Percentiles rank a stretch among this genome's conserved stretches.
Evolutionary conservation across 306 rosid genomes (phyloP).

Genomic region (Vigna radiata): DNA sequence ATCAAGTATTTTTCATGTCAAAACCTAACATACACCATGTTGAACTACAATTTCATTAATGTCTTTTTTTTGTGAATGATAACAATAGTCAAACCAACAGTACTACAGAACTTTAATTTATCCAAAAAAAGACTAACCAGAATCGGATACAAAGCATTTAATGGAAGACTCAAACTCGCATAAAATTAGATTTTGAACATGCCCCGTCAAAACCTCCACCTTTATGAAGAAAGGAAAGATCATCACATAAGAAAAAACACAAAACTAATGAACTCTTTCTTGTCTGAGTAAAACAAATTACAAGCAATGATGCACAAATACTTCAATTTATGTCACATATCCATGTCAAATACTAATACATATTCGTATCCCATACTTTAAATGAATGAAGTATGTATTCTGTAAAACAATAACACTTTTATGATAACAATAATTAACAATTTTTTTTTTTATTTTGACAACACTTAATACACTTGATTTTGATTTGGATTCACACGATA

Average conservation of each 20-base stretch:
- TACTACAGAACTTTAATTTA: not conserved
- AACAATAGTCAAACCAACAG: not conserved
- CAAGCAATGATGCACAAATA: not conserved
- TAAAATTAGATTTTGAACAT: slow-evolving; percentile 18
- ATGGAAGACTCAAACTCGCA: slow-evolving; percentile 2
- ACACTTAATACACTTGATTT: too few relatives aligned
- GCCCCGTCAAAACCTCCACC: not conserved
- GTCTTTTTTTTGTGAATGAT: not conserved
- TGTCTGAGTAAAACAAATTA: not conserved
- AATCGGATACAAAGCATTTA: slow-evolving; percentile 6
- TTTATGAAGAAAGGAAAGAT: not conserved
- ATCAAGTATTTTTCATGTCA: slow-evolving; percentile 20
- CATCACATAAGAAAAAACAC: not conserved
- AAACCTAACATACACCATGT: slow-evolving; percentile 12
- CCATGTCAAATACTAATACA: too few relatives aligned
- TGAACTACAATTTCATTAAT: slow-evolving; percentile 21
- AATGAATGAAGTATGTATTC: too few relatives aligned
- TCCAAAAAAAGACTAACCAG: slow-evolving; percentile 12
- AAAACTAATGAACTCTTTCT: not conserved
- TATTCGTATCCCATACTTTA: too few relatives aligned
- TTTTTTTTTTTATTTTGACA: too few relatives aligned
- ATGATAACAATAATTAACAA: too few relatives aligned
- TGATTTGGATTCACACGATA: too few relatives aligned
- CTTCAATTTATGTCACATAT: too few relatives aligned
- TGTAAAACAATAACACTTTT: too few relatives aligned